phyloP scores from a whole-genome alignment of 75 land plant genomes.

The Gnetum montanum region DNA sequence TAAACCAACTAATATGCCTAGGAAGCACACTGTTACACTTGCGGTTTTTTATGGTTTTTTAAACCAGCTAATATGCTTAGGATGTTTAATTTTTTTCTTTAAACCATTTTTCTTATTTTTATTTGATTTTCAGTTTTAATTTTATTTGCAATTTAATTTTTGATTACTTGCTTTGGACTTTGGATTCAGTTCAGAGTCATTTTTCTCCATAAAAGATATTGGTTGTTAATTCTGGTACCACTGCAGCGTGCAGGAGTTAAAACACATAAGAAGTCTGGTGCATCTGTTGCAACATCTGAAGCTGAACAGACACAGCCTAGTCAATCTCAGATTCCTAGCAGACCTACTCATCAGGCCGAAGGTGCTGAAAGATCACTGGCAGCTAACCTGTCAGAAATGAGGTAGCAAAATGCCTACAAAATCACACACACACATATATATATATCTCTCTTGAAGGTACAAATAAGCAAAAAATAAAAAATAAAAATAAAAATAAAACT shows the following conservation, averaged over 20 bases:
- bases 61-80: too few species aligned
- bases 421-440: too few species aligned
- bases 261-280: not conserved
- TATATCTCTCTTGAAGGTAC: too few species aligned
- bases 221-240: slow-evolving; percentile 1
- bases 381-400: slow-evolving; percentile 2
- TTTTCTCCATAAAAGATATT: not conserved
- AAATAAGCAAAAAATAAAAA: too few species aligned
- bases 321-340: not conserved
- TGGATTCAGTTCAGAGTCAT: not conserved
- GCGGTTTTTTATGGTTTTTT: too few species aligned
- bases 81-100: too few species aligned
- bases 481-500: too few species aligned
- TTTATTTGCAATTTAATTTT: too few species aligned
- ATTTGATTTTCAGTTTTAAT: too few species aligned
- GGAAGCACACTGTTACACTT: too few species aligned
- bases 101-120: too few species aligned
- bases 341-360: not conserved
- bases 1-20: too few species aligned
- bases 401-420: not conserved
- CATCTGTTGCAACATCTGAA: not conserved
- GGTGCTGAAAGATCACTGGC: not conserved
- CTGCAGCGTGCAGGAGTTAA: slow-evolving; percentile 8
- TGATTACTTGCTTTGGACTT: not conserved
- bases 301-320: not conserved